Conservation (phyloP, 129 eudicot genomes). For the Flaveria trinervia region DNA sequence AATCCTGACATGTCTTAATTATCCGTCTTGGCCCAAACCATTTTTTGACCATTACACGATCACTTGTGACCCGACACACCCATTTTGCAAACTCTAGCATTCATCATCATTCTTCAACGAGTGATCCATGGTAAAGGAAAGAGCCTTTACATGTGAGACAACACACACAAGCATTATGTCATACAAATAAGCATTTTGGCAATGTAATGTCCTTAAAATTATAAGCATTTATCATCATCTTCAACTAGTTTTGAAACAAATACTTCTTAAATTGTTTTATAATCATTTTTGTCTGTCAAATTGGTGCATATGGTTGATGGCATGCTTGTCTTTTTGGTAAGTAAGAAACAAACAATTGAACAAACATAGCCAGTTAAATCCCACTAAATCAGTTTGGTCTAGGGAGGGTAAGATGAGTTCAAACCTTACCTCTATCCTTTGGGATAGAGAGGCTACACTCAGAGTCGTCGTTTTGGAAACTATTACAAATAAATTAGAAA, state of each 20-base stretch:
- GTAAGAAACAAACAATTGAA: not conserved
- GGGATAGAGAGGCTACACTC: no score
- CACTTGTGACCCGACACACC: not conserved
- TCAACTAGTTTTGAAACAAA: not conserved
- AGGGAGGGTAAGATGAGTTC: no score
- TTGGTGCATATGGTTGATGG: not conserved
- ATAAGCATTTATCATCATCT: no score
- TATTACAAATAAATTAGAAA: not conserved
- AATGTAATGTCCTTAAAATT: not conserved
- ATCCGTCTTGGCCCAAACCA: not conserved
- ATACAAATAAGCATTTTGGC: not conserved
- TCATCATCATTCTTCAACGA: slow-evolving; percentile 4
- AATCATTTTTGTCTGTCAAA: not conserved
- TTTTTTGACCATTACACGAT: not conserved
- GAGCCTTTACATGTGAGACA: not conserved
- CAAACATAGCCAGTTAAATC: no score
- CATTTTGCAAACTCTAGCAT: not conserved
- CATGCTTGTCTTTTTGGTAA: not conserved
- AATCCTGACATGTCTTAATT: not conserved
- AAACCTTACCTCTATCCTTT: no score
- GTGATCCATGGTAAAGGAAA: not conserved
- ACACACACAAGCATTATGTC: not conserved
- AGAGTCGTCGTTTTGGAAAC: not conserved
- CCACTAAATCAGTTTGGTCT: no score
- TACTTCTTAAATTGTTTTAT: not conserved